phyloP scores from a whole-genome alignment of 495 filamentous ascomycete species.

The Aspergillus indologenus region DNA sequence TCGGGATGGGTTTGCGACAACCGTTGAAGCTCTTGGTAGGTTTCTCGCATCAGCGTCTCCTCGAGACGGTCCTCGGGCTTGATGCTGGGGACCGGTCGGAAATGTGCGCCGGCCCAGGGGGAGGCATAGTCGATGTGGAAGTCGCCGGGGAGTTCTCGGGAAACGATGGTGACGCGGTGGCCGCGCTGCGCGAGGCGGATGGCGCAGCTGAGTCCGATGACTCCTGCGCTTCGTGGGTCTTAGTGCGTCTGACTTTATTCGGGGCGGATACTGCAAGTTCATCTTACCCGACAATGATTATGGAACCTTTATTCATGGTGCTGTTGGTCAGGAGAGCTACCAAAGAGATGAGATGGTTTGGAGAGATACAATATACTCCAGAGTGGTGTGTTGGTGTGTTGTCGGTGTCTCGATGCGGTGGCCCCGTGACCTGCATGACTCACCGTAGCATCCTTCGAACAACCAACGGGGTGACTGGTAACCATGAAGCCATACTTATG shows the following conservation, averaged over 20 bases:
- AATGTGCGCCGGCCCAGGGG: constrained; percentile 52
- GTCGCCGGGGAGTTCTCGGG: constrained; percentile 3
- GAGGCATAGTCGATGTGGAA: constrained; percentile 43
- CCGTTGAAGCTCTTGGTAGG: constrained; percentile 13
- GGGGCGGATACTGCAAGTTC: background rate
- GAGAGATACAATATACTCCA: background rate
- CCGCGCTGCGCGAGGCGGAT: background rate
- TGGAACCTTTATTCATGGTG: background rate
- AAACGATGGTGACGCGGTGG: constrained; percentile 1
- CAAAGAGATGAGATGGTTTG: background rate
- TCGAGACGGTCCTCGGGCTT: background rate
- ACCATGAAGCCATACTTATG: no score
- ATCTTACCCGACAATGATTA: background rate
- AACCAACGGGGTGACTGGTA: background rate
- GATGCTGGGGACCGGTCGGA: constrained; percentile 39
- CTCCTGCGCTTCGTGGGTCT: background rate
- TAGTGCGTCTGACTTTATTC: background rate
- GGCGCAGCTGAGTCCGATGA: constrained; percentile 1
- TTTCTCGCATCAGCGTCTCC: constrained; percentile 11
- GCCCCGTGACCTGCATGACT: background rate
- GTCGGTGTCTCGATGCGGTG: background rate
- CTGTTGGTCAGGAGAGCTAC: background rate
- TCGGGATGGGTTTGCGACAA: constrained; percentile 11
- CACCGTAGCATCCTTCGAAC: background rate
- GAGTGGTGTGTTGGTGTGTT: no score